These are phyloP conservation scores for Nitzschia inconspicua DNA, from an alignment of 108 stramenopile species.

Conservation along the genomic window DNA sequence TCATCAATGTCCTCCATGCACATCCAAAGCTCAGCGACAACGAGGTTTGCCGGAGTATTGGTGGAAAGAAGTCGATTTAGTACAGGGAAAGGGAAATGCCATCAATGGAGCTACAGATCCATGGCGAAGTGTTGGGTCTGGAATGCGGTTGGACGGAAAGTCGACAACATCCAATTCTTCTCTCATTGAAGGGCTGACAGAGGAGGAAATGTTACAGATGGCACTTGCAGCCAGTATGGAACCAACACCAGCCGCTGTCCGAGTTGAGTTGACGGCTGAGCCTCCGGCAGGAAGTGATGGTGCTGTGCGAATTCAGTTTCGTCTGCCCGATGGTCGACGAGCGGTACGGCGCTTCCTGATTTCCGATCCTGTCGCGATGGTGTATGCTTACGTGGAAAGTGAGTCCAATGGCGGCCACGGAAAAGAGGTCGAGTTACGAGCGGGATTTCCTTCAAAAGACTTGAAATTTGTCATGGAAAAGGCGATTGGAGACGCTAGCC, in stretches of 20 bases:
- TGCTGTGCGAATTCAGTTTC: constrained; percentile 65
- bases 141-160: constrained; percentile 77
- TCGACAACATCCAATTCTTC: neutral
- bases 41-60: constrained; percentile 53
- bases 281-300: constrained; percentile 44
- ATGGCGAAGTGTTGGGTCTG: constrained; percentile 70
- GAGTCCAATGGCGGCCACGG: constrained; percentile 26
- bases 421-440: constrained; percentile 42
- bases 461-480: constrained; percentile 19
- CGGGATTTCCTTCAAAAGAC: constrained; percentile 74
- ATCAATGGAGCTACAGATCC: constrained; percentile 49
- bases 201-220: constrained; percentile 80
- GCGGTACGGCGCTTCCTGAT: constrained; percentile 53
- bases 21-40: constrained; percentile 11
- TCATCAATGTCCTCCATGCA: constrained; percentile 12
- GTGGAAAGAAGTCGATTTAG: constrained; percentile 75
- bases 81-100: constrained; percentile 54
- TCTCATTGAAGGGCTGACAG: constrained; percentile 50
- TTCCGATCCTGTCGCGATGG: constrained; percentile 38
- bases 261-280: constrained; percentile 35
- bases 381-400: constrained; percentile 61
- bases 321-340: constrained; percentile 57
- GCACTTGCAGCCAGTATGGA: constrained; percentile 68
- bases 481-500: constrained; percentile 60
- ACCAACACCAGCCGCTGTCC: constrained; percentile 9